A percentile compares a stretch with the other conserved stretches of the same genome.
Conservation (phyloP, 805 yeast genomes). For the Lipomyces kockii region DNA sequence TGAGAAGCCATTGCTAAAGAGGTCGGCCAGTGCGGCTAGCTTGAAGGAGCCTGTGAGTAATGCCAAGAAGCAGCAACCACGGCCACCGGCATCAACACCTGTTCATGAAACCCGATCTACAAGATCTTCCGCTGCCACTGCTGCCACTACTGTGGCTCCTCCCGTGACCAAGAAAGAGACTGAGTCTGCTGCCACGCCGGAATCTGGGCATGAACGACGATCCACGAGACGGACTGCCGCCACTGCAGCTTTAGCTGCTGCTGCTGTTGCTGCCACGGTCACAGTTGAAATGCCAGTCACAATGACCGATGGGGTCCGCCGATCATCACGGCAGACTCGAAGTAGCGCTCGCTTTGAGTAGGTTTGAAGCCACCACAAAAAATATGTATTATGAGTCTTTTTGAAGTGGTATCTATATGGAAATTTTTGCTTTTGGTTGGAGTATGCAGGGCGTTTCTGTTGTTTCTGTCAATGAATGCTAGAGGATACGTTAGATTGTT, state of each 20-base stretch:
- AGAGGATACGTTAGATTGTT: neutral
- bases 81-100: neutral
- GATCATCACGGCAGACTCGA: conserved; percentile 13
- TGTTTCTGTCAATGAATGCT: neutral
- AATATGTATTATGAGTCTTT: neutral
- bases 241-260: neutral
- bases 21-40: neutral
- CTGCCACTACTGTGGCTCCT: neutral
- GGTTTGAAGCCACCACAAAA: neutral
- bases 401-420: neutral
- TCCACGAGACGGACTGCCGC: conserved; percentile 4
- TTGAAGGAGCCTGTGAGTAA: neutral
- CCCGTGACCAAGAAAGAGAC: neutral
- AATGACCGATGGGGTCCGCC: conserved; percentile 3
- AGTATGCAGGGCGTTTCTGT: neutral
- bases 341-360: conserved; percentile 12
- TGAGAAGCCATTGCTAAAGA: neutral
- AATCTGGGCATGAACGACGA: neutral
- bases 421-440: neutral
- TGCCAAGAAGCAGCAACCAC: neutral
- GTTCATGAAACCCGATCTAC: conserved; percentile 1
- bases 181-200: neutral
- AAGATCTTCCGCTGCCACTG: conserved; percentile 4
- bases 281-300: neutral
- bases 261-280: neutral